Base-by-base conservation (phyloP, 164 flowering plant genomes). In the Akebia trifoliata region DNA sequence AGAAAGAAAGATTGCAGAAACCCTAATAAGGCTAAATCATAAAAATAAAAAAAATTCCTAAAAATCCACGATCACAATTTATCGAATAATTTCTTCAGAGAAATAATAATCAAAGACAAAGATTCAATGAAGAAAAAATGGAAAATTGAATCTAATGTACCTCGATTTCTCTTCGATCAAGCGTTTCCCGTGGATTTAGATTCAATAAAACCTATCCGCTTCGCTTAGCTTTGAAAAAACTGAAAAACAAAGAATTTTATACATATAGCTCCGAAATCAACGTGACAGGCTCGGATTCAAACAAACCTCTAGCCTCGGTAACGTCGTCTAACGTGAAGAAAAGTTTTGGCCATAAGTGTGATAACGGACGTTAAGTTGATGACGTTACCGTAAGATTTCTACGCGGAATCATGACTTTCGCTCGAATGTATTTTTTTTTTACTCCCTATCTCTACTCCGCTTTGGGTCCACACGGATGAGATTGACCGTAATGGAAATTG, bases 281-380 rank as follows among this genome's bases (percentile, higher is more conserved):
- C 30, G 55, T 39, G 12, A 12, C 39, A 60, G 64, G 49, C 39
- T 59, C 53, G 62, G n/a, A n/a, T n/a, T n/a, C 44, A 4, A 29
- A 49, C 54, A 34, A 47, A 6, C 35, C 62, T 47, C 14, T 47
- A 58, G 62, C 35, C 51, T 60, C 50, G 64, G 34, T 21, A 32
- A 57, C 46, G 24, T 56, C 31, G 43, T 39, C 34, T 26, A 48
- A n/a, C 28, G 24, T 26, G 8, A 15, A 22, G 6, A 2, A 2
- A 6, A 4, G 6, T 4, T 28, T 36, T 17, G 12, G 15, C 6
- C 2, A 10, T n/a, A 34, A 4, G 39, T 39, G 6, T 4, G 17
- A 17, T 39, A 52, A 52, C 56, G 42, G 43, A 32, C 42, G 56
- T 52, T 14, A 29, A 3, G 2, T 31, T 14, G n/a, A n/a, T n/a